Percentiles rank a stretch among this genome's conserved stretches.
Evolutionary conservation across 192 early-diverging fungal species (phyloP).

Genomic region (Pilaira anomala): DNA sequence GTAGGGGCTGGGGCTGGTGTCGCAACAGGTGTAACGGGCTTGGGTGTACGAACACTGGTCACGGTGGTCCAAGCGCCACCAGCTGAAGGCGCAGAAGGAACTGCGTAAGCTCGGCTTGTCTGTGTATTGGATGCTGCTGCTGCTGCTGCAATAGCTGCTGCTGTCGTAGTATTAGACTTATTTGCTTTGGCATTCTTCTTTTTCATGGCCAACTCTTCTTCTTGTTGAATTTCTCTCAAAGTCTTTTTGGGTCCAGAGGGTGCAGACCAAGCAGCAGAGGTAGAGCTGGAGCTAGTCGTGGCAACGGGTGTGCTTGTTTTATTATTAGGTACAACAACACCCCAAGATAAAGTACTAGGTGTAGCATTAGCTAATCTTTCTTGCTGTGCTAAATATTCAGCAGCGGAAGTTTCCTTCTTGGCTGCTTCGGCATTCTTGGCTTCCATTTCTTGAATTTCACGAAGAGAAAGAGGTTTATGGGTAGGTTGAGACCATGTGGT

Average conservation of each 20-base stretch:
- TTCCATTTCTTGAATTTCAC: conserved; percentile 65
- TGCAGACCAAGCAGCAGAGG: conserved; percentile 31
- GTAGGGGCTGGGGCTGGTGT: conserved; percentile 1
- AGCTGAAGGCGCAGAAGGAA: conserved; percentile 1
- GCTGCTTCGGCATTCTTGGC: conserved; percentile 37
- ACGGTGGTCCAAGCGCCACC: conserved; percentile 39
- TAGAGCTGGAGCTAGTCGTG: conserved; percentile 13
- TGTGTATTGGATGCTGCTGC: conserved; percentile 4
- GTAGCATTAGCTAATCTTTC: not conserved
- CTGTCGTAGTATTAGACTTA: not conserved
- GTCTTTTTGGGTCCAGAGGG: conserved; percentile 51
- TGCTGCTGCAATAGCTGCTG: conserved; percentile 4
- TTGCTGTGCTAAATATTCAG: not conserved
- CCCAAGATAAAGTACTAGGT: conserved; percentile 37
- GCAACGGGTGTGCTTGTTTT: not conserved
- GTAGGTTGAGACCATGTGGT: conserved; percentile 1
- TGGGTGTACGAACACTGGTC: conserved; percentile 19
- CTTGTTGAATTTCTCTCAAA: conserved; percentile 53
- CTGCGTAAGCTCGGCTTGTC: not conserved
- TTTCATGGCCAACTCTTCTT: conserved; percentile 53
- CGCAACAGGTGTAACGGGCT: not conserved
- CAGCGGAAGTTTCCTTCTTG: conserved; percentile 1
- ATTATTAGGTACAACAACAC: conserved; percentile 31
- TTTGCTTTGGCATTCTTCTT: conserved; percentile 36
- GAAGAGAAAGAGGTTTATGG: conserved; percentile 40